A percentile compares a stretch with the other conserved stretches of the same genome.
These are phyloP conservation scores for Alternaria triticimaculans DNA, from an alignment of 2,329 filamentous ascomycete genomes.

Conservation along the genomic window DNA sequence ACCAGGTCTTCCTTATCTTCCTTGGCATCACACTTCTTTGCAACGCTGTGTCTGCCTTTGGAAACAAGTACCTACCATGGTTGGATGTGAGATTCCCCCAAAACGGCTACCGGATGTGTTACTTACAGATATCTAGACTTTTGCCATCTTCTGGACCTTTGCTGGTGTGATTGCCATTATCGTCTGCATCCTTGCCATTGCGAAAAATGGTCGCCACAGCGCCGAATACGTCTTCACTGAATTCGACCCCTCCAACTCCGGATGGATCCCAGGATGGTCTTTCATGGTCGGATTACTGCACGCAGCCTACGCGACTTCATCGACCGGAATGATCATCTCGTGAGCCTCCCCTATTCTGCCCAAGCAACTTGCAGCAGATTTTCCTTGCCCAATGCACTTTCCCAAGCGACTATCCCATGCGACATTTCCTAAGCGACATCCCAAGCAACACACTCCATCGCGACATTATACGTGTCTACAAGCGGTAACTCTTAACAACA, in stretches of 20 bases:
- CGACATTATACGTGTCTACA: slow-evolving; percentile 23
- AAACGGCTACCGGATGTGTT: slow-evolving; percentile 21
- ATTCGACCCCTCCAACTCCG: slow-evolving; percentile 69
- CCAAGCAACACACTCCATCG: slow-evolving; percentile 22
- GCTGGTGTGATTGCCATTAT: slow-evolving; percentile 71
- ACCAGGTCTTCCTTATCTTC: slow-evolving; percentile 58
- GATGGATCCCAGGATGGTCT: slow-evolving; percentile 74
- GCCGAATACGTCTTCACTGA: slow-evolving; percentile 70
- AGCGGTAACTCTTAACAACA: slow-evolving; percentile 18
- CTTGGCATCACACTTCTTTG: slow-evolving; percentile 57
- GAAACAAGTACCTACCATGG: slow-evolving; percentile 61
- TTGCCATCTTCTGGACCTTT: slow-evolving; percentile 78
- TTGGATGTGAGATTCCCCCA: slow-evolving; percentile 67
- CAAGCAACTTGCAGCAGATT: slow-evolving; percentile 33
- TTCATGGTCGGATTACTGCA: slow-evolving; percentile 76
- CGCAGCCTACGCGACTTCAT: slow-evolving; percentile 75
- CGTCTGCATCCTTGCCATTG: slow-evolving; percentile 67
- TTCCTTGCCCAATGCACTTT: slow-evolving; percentile 24
- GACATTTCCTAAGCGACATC: slow-evolving; percentile 25
- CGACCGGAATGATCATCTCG: slow-evolving; percentile 81
- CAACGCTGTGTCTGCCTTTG: slow-evolving; percentile 60
- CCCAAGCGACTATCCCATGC: slow-evolving; percentile 28
- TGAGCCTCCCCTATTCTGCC: slow-evolving; percentile 54
- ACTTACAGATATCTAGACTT: slow-evolving; percentile 59
- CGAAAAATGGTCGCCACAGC: slow-evolving; percentile 70